These are phyloP conservation scores for sorghum (Sorghum bicolor) DNA, from an alignment of 176 grass and related monocot species.

Conservation along the genomic window Sorghum_bicolor_NCBIv3 NC_012873.2:5671501-5672000, in stretches of 20 bases:
- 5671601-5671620: neutral
- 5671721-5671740: neutral
- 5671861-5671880: slow-evolving; percentile 91
- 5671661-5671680: neutral
- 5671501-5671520: too few species aligned
- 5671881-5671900: slow-evolving; percentile 84
- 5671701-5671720: neutral
- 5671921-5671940: slow-evolving; percentile 96
- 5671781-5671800: neutral
- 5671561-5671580: neutral
- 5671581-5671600: neutral
- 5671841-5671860: slow-evolving; percentile 89
- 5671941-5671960: slow-evolving; percentile 66
- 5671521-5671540: neutral
- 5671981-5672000: slow-evolving; percentile 98
- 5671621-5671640: neutral
- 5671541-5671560: neutral
- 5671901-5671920: slow-evolving; percentile 87
- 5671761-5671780: neutral
- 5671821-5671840: slow-evolving; percentile 87
- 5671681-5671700: neutral
- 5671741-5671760: neutral
- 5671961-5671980: slow-evolving; percentile 94
- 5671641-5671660: neutral
- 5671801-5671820: slow-evolving; percentile 57